phyloP scores from a whole-genome alignment of 1,284 basidiomycete genomes.

The Cutaneotrichosporon spelunceum region DNA sequence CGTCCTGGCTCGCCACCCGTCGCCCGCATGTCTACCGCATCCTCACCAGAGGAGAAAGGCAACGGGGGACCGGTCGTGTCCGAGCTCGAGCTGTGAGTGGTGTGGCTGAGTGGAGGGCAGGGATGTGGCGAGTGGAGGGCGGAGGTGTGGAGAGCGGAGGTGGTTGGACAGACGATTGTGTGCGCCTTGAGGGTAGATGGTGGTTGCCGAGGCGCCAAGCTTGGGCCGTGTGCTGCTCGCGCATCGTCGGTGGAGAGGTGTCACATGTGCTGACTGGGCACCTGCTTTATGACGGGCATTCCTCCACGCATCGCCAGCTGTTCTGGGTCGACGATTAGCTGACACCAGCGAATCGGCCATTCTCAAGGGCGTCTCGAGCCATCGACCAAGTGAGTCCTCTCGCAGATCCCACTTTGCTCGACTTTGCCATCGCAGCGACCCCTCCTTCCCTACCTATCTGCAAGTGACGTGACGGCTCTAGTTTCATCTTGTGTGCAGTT shows the following conservation, averaged over 20 bases:
- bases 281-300: no score
- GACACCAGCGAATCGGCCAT: conserved; percentile 36
- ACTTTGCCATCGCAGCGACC: not conserved
- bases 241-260: not conserved
- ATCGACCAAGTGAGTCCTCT: conserved; percentile 30
- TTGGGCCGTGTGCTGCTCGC: no score
- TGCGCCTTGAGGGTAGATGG: no score
- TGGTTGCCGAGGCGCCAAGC: no score
- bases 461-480: no score
- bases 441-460: not conserved
- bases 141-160: no score
- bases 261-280: no score
- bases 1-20: not conserved
- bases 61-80: conserved; percentile 16
- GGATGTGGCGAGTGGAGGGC: not conserved
- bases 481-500: no score
- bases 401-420: not conserved
- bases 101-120: not conserved
- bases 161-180: no score
- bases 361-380: conserved; percentile 31
- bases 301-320: no score
- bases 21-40: conserved; percentile 1
- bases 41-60: conserved; percentile 17
- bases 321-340: not conserved
- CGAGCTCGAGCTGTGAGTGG: conserved; percentile 27